Evolutionary conservation across 495 filamentous ascomycete genomes (phyloP), one percentile per base, ranked within the genome.

Genomic region (Aspergillus sclerotioniger): DNA sequence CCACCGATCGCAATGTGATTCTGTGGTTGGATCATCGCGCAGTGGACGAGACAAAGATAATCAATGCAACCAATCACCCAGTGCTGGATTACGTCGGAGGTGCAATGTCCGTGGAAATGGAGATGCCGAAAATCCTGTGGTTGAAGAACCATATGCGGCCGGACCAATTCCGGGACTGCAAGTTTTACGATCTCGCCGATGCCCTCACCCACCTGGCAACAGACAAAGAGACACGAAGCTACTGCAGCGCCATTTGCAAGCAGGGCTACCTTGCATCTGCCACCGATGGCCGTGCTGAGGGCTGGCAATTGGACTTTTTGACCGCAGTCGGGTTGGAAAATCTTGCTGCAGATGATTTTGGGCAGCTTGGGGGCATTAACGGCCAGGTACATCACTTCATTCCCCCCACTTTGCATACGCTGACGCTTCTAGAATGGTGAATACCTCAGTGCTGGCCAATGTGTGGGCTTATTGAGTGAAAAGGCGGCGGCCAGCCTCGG

Each of bases 81-180:
- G 78, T 98, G n/a, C 82, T 98, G 35, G 85, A 89, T 50, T 98
- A 96, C 70, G 92, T 98, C 8, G 93, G 93, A 51, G 92, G 93
- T 39, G 91, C 83, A 63, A 97, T 98, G 92, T 94, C 89, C 67
- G 89, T 95, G 62, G 93, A 98, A 78, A 98, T 98, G 93, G 93
- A 98, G 70, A 91, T 96, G 25, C 93, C 93, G 28, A 98, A 98
- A 67, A 90, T 96, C 1, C 80, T 98, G n/a, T 98, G 93, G 93
- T 76, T 98, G 64, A 96, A 97, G 80, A 93, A 94, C 66, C 80
- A 96, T 72, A 96, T 98, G 93, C 89, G 92, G 13, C 78, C 85
- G 48, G 90, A 92, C 53, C 76, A 92, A 8, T 98, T 96, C 67
- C 84, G 84, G 47, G 83, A 87, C 56, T 96, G 92, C 83, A 96